Conservation (phyloP, 2,329 filamentous ascomycete species). For the Sordariomycetes sp. region DNA sequence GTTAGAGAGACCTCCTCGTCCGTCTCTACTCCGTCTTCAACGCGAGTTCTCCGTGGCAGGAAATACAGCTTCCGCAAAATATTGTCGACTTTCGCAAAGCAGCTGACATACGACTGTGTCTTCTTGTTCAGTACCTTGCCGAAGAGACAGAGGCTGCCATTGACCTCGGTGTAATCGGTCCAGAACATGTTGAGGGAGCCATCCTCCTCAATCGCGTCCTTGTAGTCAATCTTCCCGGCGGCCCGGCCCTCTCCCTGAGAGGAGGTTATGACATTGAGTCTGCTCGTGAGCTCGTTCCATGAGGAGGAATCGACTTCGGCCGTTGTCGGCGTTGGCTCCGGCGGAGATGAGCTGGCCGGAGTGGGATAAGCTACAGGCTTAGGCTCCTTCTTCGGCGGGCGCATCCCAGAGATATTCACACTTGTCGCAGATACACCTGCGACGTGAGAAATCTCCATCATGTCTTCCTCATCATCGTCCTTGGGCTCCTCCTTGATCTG, state of each 20-base stretch:
- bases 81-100: constrained; percentile 93
- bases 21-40: constrained; percentile 50
- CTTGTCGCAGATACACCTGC: constrained; percentile 55
- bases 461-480: constrained; percentile 63
- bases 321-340: constrained; percentile 40
- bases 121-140: constrained; percentile 91
- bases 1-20: constrained; percentile 72
- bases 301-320: constrained; percentile 57
- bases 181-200: constrained; percentile 91
- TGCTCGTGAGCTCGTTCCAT: constrained; percentile 80
- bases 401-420: constrained; percentile 74
- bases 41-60: constrained; percentile 57
- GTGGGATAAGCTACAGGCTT: constrained; percentile 55
- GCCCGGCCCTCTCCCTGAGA: constrained; percentile 41
- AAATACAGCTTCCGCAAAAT: constrained; percentile 89
- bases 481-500: constrained; percentile 32
- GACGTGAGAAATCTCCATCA: constrained; percentile 78
- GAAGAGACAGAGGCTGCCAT: constrained; percentile 84
- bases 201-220: constrained; percentile 85
- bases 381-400: constrained; percentile 56
- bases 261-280: constrained; percentile 72
- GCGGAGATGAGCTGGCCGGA: constrained; percentile 65
- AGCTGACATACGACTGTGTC: constrained; percentile 68
- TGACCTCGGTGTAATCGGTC: constrained; percentile 90
- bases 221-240: constrained; percentile 69